Evolutionary conservation across 202 grass and related monocot species (phyloP).

Genomic region (Carex sylvatica): DNA sequence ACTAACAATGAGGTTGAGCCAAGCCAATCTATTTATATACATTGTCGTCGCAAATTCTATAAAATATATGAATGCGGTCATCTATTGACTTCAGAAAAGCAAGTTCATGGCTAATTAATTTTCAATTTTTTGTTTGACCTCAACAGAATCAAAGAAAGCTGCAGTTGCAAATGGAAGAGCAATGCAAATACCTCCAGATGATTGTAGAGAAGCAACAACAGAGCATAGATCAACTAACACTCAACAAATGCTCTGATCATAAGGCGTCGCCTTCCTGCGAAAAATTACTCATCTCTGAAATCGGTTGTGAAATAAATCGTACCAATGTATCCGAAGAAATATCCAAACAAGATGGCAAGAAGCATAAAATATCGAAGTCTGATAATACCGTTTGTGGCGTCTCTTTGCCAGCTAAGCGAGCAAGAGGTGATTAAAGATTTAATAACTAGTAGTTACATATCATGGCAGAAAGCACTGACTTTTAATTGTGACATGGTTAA

Average conservation of each 20-base stretch:
- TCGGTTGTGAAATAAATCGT: background rate
- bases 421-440: background rate
- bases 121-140: background rate
- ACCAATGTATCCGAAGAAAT: constrained; percentile 13
- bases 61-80: background rate
- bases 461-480: background rate
- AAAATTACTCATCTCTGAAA: background rate
- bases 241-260: constrained; percentile 19
- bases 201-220: constrained; percentile 49
- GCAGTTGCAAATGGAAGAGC: constrained; percentile 64
- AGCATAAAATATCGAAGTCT: background rate
- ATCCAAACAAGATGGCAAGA: background rate
- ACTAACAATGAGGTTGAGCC: too few species aligned
- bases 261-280: background rate
- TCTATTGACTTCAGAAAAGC: background rate
- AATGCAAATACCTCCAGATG: constrained; percentile 62
- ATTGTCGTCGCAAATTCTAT: background rate
- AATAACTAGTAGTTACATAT: constrained; percentile 1
- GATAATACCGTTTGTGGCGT: background rate
- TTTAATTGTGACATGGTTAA: background rate
- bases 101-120: background rate
- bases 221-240: constrained; percentile 43
- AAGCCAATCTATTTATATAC: too few species aligned
- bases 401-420: background rate
- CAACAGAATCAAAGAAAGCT: constrained; percentile 56